Base-by-base conservation (phyloP, 2,329 filamentous ascomycete species). In the Elsinoe perseae region DNA sequence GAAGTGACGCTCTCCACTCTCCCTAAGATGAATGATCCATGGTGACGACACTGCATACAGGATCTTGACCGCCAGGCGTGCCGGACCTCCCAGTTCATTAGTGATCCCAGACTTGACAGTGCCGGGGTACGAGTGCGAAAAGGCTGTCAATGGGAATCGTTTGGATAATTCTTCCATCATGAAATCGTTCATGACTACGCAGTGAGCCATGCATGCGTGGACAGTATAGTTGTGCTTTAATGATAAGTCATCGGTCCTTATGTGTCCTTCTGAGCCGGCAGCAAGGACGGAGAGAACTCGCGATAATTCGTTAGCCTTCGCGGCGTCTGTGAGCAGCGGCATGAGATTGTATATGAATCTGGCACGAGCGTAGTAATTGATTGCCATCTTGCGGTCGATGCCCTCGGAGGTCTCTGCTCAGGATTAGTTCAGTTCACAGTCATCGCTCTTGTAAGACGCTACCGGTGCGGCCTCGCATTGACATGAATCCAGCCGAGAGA, bases 301-400 rank as follows among this genome's bases (percentile, higher is more conserved):
- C 0, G 77, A 73, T 21, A 82, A 71, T 46, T 69, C 64, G 46
- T 61, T 57, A 3, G 60, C 61, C 4, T 68, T 59, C 0, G 71
- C 62, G 0, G 80, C 73, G n/a, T 63, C 64, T 9, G 70, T 69
- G 1, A 86, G 71, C 0, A 77, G 72, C 0, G 82, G 81, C 7
- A 84, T 75, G 0, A 86, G 74, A 55, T 82, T 81, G 43, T 73
- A 57, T 10, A 78, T 72, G 62, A 84, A 79, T 36, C 80, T 79
- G 60, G 78, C 74, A 18, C 82, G 81, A 3, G 77, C 73, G 67
- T 84, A 84, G 67, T 78, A 80, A 18, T 72, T 71, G 14, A 84
- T 71, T 6, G 76, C 72, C 21, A 75, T 72, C 28, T 76, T 72
- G 25, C 74, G 70, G 53, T 80, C 74, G 1, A 86, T 70, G 2